Percentiles rank a stretch among this genome's conserved stretches.
These are phyloP conservation scores for Telopea speciosissima DNA, from an alignment of 177 flowering plant species.

Conservation along the genomic window DNA sequence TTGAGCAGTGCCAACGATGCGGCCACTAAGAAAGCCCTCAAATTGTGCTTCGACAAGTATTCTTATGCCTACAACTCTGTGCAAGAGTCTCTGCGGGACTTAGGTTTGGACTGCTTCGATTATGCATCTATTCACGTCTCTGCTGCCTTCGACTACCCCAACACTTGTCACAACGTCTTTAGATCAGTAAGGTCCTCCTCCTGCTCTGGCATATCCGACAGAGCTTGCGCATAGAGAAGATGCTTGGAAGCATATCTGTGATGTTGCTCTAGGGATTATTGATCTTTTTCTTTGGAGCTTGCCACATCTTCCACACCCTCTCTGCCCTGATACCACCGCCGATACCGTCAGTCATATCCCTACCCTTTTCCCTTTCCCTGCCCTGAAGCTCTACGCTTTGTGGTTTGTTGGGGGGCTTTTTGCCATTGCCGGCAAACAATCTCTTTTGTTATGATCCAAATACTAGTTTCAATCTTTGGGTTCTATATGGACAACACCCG, in stretches of 20 bases:
- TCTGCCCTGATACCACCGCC: no score
- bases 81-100: conserved; percentile 29
- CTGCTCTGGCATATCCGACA: conserved; percentile 40
- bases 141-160: conserved; percentile 60
- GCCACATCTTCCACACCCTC: no score
- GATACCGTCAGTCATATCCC: no score
- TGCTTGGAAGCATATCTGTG: conserved; percentile 48
- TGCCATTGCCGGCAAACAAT: no score
- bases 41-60: conserved; percentile 48
- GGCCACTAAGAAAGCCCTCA: conserved; percentile 27
- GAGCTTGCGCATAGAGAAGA: conserved; percentile 41
- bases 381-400: no score
- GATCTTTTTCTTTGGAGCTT: conserved; percentile 30
- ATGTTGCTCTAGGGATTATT: conserved; percentile 47
- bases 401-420: no score
- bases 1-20: conserved; percentile 17
- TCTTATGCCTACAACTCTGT: conserved; percentile 35
- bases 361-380: no score
- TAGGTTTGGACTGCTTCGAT: conserved; percentile 40
- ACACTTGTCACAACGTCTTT: conserved; percentile 47
- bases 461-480: no score
- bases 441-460: no score
- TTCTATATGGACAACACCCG: no score
- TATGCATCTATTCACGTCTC: conserved; percentile 44
- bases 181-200: conserved; percentile 23